Conservation (phyloP, 768 basidiomycete genomes). For the Lentinus tigrinus region DNA sequence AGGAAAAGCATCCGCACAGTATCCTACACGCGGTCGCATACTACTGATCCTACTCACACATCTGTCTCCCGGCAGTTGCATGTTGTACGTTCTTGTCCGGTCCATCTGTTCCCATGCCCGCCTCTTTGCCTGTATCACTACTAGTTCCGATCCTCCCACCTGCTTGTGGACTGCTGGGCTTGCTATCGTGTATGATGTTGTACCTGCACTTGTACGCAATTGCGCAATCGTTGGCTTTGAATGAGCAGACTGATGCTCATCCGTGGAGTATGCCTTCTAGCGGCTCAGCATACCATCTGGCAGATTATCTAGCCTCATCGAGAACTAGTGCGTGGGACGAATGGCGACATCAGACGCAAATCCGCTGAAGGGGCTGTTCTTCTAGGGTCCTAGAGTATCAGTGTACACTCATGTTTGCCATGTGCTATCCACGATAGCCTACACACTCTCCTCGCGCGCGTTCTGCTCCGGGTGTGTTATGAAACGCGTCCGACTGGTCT, state of each 20-base stretch:
- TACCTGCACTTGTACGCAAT: background rate
- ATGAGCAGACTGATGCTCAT: conserved; percentile 5
- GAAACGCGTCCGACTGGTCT: background rate
- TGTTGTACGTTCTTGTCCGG: background rate
- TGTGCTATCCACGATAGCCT: no score
- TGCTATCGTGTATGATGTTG: background rate
- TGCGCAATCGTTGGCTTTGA: conserved; percentile 4
- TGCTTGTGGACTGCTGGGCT: background rate
- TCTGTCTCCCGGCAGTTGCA: background rate
- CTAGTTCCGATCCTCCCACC: background rate
- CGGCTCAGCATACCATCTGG: background rate
- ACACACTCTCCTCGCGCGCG: no score
- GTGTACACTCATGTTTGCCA: no score
- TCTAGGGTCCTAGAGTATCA: no score
- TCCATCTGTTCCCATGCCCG: background rate
- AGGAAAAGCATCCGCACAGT: conserved; percentile 89
- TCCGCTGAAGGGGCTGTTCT: no score
- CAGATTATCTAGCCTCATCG: background rate
- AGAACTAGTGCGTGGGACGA: background rate
- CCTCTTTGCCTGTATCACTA: conserved; percentile 6
- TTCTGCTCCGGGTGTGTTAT: no score
- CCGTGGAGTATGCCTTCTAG: background rate
- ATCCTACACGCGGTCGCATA: conserved; percentile 89
- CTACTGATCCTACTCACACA: conserved; percentile 50
- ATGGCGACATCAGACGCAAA: no score